A percentile compares a stretch with the other conserved stretches of the same genome.
These are phyloP conservation scores for Boletus rubescentipes DNA, from an alignment of 768 basidiomycete genomes.

Conservation along the genomic window DNA sequence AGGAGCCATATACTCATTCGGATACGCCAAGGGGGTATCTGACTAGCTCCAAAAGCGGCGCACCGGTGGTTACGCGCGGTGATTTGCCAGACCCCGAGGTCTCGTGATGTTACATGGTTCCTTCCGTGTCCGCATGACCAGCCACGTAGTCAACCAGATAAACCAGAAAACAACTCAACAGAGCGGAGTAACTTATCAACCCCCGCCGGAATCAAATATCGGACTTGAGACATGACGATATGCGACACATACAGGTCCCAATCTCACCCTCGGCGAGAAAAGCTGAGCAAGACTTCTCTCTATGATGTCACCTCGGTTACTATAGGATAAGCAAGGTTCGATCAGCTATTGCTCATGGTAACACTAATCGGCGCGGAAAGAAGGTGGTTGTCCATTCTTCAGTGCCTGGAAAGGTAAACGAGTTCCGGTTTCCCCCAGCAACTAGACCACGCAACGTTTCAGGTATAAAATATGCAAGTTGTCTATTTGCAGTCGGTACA, in stretches of 20 bases:
- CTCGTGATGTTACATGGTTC: slow-evolving; percentile 3
- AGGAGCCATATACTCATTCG: slow-evolving; percentile 6
- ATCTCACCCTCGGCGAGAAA: background rate
- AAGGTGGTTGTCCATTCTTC: background rate
- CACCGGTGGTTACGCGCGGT: background rate
- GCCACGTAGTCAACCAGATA: no score
- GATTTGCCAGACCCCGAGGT: background rate
- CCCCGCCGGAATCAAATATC: background rate
- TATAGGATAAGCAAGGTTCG: background rate
- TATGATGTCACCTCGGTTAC: slow-evolving; percentile 4
- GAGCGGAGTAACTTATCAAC: background rate
- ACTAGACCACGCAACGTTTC: background rate
- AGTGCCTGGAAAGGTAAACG: background rate
- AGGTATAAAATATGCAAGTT: slow-evolving; percentile 12
- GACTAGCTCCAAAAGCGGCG: background rate
- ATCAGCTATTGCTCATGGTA: background rate
- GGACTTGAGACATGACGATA: background rate
- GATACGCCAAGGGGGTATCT: background rate
- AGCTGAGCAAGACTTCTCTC: no score
- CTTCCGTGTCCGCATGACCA: slow-evolving; percentile 2
- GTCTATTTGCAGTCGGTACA: slow-evolving; percentile 30
- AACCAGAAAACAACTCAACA: background rate
- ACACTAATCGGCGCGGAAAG: background rate
- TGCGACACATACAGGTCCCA: background rate
- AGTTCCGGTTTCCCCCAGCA: background rate